Percentiles rank a stretch among this genome's conserved stretches.
phyloP scores from a whole-genome alignment of 164 flowering plant genomes.

The Santalum album region DNA sequence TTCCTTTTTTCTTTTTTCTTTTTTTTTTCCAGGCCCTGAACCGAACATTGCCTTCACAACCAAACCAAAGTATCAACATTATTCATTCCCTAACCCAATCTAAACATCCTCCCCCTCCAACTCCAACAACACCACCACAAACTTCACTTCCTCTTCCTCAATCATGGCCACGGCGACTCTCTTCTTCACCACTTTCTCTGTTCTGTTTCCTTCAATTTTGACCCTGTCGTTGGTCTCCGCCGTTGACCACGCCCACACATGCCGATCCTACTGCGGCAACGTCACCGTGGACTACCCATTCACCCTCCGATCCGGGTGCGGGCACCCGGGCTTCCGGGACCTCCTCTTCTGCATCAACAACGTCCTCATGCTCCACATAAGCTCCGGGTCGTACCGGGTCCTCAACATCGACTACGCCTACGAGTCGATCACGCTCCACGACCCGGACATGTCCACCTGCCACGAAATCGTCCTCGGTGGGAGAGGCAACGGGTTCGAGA shows the following conservation, averaged over 20 bases:
- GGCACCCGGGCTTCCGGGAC: slow-evolving; percentile 69
- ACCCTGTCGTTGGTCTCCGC: slow-evolving; percentile 8
- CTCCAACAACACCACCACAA: neutral
- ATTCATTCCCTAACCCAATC: neutral
- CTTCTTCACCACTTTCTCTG: slow-evolving; percentile 7
- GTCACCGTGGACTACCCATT: slow-evolving; percentile 81
- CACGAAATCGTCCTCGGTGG: slow-evolving; percentile 44
- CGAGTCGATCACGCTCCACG: slow-evolving; percentile 60
- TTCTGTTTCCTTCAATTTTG: slow-evolving; percentile 3
- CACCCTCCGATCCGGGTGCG: slow-evolving; percentile 59
- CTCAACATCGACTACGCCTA: slow-evolving; percentile 75
- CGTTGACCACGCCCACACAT: slow-evolving; percentile 13
- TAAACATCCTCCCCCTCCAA: neutral
- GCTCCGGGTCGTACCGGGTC: slow-evolving; percentile 89
- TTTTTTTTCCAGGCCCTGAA: slow-evolving; percentile 3
- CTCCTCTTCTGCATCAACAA: slow-evolving; percentile 81
- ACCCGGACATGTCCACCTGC: slow-evolving; percentile 78
- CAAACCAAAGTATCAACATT: slow-evolving; percentile 45
- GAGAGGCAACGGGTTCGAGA: slow-evolving; percentile 66
- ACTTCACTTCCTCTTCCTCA: neutral
- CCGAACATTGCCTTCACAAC: slow-evolving; percentile 1
- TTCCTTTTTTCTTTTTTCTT: too few relatives aligned
- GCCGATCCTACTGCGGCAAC: slow-evolving; percentile 85
- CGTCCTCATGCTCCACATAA: slow-evolving; percentile 74
- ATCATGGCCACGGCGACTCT: slow-evolving; percentile 16